Evolutionary conservation across 495 filamentous ascomycete species (phyloP).

Genomic region (Schizothecium vesticola): DNA sequence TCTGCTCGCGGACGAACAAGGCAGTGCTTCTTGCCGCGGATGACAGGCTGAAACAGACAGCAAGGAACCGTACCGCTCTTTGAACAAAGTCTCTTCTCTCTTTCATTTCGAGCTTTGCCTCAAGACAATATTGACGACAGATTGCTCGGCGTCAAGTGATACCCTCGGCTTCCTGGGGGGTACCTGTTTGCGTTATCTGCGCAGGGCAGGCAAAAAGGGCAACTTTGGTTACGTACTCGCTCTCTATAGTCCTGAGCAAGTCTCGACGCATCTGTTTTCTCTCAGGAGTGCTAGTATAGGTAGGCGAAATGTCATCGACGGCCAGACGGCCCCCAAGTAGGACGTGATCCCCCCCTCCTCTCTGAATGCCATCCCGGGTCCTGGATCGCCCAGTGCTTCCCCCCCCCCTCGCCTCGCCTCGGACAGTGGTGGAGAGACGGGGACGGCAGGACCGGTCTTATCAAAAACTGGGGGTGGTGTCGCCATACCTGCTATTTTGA

Average conservation of each 20-base stretch:
- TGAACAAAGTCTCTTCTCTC: neutral
- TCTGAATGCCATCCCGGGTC: neutral
- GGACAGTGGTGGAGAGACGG: neutral
- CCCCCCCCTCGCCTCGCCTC: neutral
- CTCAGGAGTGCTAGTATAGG: neutral
- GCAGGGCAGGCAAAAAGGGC: neutral
- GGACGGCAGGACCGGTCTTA: conserved; percentile 22
- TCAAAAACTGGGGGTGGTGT: conserved; percentile 8
- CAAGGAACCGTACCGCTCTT: neutral
- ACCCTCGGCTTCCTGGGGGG: neutral
- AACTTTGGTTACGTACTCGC: neutral
- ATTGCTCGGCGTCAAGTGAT: neutral
- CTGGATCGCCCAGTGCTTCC: neutral
- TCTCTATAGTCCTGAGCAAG: neutral
- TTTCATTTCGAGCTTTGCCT: neutral
- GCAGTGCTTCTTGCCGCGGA: neutral
- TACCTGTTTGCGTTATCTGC: neutral
- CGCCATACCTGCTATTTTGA: conserved; percentile 16
- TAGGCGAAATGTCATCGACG: neutral
- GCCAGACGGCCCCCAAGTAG: neutral
- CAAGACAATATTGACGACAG: neutral
- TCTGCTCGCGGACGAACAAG: neutral
- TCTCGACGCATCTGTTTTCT: neutral
- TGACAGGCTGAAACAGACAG: neutral
- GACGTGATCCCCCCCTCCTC: neutral